Base-by-base conservation (phyloP, 1,284 basidiomycete genomes). In the Flammula alnicola region DNA sequence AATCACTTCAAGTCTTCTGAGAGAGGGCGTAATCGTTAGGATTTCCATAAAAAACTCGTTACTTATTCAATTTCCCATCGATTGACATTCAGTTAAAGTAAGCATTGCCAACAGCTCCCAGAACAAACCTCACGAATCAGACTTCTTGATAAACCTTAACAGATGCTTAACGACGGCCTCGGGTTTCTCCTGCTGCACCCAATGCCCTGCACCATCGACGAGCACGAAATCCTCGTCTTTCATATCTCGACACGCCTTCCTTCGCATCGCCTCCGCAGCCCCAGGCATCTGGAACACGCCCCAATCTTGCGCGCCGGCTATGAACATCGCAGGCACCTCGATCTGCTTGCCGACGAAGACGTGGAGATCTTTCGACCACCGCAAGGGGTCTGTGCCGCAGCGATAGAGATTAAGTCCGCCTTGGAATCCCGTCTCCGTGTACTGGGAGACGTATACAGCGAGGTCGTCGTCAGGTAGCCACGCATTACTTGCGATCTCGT, bases 381-480 rank as follows among this genome's bases (percentile, higher is more conserved):
- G 56, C 1, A 43, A 47, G 1, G 62, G 43, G 45, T 69, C 67
- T 1, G 63, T 65, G 49, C 60, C 51, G 47, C 63, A 63, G 10
- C 82, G 74, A 54, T 84, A 84, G 51, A 72, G 67, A 55, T 85
- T 83, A 48, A 86, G 59, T 14, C 78, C 82, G 9, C 82, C 83
- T 61, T 86, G 84, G 52, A 85, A 85, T 1, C 84, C 81, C 3
- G 78, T 81, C 33, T 75, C 68, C 2, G 57, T 55, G 52, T 75
- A 87, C 54, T 80, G 77, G 25, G 66, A 50, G 2, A 73, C 72
- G 54, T 80, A 86, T 7, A 80, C 73, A 0, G 53, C 65, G 6
- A 82, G 69, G 37, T 79, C 79, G 0, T 67, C 69, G 8, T 80
- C 77, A 3, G 73, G 55, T 12, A 86, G 64, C 83, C 83, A 86